These are phyloP conservation scores for Hortaea werneckii DNA, from an alignment of 2,329 filamentous ascomycete species.

Conservation along the genomic window DNA sequence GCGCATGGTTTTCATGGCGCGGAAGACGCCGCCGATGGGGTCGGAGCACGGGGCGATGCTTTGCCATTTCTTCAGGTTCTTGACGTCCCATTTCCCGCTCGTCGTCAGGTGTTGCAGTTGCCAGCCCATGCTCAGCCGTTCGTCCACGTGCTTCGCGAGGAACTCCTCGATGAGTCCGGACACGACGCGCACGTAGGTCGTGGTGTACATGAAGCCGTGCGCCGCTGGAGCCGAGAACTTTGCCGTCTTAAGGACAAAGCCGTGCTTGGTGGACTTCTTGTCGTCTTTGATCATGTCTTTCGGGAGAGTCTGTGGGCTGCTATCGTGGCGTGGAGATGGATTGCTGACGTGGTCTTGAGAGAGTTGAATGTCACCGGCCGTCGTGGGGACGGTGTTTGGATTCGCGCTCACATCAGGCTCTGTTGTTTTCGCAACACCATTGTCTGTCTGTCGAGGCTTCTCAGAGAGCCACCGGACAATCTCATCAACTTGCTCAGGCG, in stretches of 20 bases:
- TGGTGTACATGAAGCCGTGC: constrained; percentile 75
- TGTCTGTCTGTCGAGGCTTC: no score
- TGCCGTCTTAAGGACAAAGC: constrained; percentile 51
- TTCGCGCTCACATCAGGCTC: no score
- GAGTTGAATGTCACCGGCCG: constrained; percentile 7
- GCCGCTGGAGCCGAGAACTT: constrained; percentile 68
- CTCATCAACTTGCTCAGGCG: constrained; percentile 58
- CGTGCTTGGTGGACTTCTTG: constrained; percentile 12
- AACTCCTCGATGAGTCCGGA: constrained; percentile 79
- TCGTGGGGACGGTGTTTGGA: constrained; percentile 1
- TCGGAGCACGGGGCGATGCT: constrained; percentile 13
- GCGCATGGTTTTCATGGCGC: constrained; percentile 84
- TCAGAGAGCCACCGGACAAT: constrained; percentile 42
- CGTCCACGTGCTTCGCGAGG: constrained; percentile 61
- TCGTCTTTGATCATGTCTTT: constrained; percentile 8
- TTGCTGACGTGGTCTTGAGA: constrained; percentile 3
- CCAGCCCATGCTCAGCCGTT: constrained; percentile 74
- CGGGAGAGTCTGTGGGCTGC: neutral
- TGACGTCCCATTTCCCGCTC: constrained; percentile 95
- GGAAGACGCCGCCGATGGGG: constrained; percentile 68
- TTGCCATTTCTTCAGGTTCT: constrained; percentile 63
- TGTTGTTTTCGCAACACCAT: no score
- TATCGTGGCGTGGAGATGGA: no score
- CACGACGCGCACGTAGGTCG: constrained; percentile 62
- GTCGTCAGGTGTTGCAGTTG: constrained; percentile 81